A percentile compares a stretch with the other conserved stretches of the same genome.
Evolutionary conservation across 257 asterid genomes (phyloP).

Genomic region (Avicennia marina): DNA sequence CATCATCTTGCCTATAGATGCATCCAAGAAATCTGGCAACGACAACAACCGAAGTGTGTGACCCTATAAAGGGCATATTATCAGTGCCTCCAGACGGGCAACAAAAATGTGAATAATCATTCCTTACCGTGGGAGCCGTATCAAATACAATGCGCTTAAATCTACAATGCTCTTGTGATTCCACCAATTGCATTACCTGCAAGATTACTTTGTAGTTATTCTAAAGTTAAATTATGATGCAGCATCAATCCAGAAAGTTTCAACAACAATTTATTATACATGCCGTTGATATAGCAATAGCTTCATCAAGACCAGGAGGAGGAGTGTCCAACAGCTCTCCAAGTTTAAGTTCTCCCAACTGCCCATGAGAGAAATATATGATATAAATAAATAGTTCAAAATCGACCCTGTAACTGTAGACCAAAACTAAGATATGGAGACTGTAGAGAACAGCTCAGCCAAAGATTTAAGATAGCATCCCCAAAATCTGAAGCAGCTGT

Average conservation of each 20-base stretch:
- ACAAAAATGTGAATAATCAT: slow-evolving; percentile 16
- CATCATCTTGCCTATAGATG: slow-evolving; percentile 65
- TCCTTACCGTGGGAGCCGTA: slow-evolving; percentile 74
- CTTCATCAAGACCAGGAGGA: slow-evolving; percentile 81
- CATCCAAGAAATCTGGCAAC: slow-evolving; percentile 67
- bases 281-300: slow-evolving; percentile 71
- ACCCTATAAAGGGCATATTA: slow-evolving; percentile 40
- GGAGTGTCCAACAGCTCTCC: slow-evolving; percentile 67
- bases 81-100: slow-evolving; percentile 1
- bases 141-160: slow-evolving; percentile 66
- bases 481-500: background rate
- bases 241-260: background rate
- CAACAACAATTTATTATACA: slow-evolving; percentile 4
- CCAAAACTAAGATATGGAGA: background rate
- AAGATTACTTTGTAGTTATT: slow-evolving; percentile 14
- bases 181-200: slow-evolving; percentile 70
- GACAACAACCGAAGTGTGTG: slow-evolving; percentile 71
- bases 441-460: background rate
- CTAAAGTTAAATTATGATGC: background rate
- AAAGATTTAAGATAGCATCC: background rate
- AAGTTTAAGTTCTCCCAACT: slow-evolving; percentile 68
- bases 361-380: slow-evolving; percentile 13
- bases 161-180: slow-evolving; percentile 46
- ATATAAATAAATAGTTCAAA: too few species aligned
- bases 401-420: background rate